A percentile compares a stretch with the other conserved stretches of the same genome.
phyloP scores from a whole-genome alignment of 163 green algal species.

The Prototheca cutis region DNA sequence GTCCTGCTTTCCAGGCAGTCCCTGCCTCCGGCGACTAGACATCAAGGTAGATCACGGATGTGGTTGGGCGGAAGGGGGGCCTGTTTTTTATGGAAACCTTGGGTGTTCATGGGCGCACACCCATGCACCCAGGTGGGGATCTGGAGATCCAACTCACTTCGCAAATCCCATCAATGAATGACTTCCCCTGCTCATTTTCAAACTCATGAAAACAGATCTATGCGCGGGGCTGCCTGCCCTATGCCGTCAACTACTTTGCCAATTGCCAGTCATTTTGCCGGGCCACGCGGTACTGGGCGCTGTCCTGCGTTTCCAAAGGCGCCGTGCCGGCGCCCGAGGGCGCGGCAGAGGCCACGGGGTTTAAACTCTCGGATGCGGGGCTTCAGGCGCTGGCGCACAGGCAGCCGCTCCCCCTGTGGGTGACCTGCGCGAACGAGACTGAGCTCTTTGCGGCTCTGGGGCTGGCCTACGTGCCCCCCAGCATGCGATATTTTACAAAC shows the following conservation, averaged over 20 bases:
- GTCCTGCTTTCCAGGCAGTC: no score
- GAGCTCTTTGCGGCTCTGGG: constrained; percentile 50
- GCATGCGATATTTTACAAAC: constrained; percentile 36
- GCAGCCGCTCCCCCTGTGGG: background rate
- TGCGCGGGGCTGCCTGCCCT: constrained; percentile 1
- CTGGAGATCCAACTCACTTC: no score
- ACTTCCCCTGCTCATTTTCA: no score
- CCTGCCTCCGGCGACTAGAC: no score
- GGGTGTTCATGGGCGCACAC: no score
- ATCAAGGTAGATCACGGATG: no score
- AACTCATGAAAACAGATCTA: no score
- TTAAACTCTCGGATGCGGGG: constrained; percentile 28
- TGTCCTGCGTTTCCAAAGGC: background rate
- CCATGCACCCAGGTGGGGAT: no score
- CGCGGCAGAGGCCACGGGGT: constrained; percentile 13
- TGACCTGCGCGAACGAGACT: constrained; percentile 38
- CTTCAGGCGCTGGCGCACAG: constrained; percentile 3
- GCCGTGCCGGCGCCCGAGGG: background rate
- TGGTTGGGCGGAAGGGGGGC: no score
- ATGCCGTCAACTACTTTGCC: constrained; percentile 56
- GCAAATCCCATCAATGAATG: no score
- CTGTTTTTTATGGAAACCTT: no score
- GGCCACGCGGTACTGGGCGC: constrained; percentile 41
- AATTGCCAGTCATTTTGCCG: constrained; percentile 40
- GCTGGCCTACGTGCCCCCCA: constrained; percentile 48